These are phyloP conservation scores for Aspergillus calidoustus DNA, from an alignment of 2,329 filamentous ascomycete genomes.

Conservation along the genomic window DNA sequence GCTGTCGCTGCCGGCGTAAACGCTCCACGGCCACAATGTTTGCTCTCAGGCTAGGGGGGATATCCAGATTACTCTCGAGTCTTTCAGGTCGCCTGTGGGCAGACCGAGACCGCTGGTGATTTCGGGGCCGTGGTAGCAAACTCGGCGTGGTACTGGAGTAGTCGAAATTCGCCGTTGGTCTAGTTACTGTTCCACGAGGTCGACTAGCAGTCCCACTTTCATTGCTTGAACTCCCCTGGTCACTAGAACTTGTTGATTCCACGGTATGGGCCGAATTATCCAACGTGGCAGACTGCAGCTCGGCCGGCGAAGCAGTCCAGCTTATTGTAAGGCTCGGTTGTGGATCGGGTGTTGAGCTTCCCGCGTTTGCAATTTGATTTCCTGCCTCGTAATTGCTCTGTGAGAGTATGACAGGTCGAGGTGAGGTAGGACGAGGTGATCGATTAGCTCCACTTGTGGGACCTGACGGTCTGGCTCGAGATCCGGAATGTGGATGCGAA, in stretches of 20 bases:
- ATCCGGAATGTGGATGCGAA: slow-evolving; percentile 30
- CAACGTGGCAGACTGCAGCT: slow-evolving; percentile 36
- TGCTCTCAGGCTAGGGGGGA: slow-evolving; percentile 38
- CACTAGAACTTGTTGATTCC: slow-evolving; percentile 28
- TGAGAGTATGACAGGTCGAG: slow-evolving; percentile 46
- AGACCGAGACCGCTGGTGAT: slow-evolving; percentile 40
- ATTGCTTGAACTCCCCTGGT: slow-evolving; percentile 29
- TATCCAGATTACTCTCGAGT: slow-evolving; percentile 30
- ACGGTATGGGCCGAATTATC: slow-evolving; percentile 28
- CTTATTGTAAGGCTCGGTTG: slow-evolving; percentile 42
- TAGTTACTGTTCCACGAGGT: slow-evolving; percentile 22
- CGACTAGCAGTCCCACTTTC: slow-evolving; percentile 26
- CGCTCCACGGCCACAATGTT: slow-evolving; percentile 44
- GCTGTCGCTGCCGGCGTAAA: slow-evolving; percentile 43
- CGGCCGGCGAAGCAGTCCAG: slow-evolving; percentile 48
- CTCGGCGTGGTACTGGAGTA: slow-evolving; percentile 25
- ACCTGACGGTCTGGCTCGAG: slow-evolving; percentile 34
- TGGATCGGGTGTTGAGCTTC: slow-evolving; percentile 30
- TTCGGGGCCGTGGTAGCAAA: slow-evolving; percentile 31
- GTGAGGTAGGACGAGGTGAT: slow-evolving; percentile 40
- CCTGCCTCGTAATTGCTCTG: slow-evolving; percentile 34
- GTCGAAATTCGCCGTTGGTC: slow-evolving; percentile 29
- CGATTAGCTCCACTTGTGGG: slow-evolving; percentile 37
- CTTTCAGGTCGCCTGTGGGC: slow-evolving; percentile 39
- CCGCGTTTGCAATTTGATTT: slow-evolving; percentile 32